Conservation (phyloP, 768 basidiomycete genomes). For the Boletus rex-veris region DNA sequence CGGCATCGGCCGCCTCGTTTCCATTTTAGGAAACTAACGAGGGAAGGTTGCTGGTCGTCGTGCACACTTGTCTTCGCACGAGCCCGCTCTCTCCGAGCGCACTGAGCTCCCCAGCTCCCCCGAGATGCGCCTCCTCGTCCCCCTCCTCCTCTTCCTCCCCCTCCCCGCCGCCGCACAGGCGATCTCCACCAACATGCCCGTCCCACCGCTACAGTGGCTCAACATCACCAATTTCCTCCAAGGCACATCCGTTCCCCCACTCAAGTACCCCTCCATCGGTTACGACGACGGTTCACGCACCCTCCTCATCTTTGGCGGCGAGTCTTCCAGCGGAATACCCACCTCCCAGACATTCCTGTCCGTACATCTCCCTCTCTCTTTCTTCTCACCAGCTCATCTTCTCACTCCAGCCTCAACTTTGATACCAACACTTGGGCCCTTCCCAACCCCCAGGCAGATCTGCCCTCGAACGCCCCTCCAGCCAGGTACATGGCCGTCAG, state of each 20-base stretch:
- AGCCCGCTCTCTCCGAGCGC: conserved; percentile 29
- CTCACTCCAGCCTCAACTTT: conserved; percentile 53
- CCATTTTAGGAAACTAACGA: conserved; percentile 13
- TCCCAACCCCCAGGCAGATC: conserved; percentile 50
- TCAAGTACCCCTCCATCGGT: conserved; percentile 72
- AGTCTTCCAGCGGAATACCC: conserved; percentile 60
- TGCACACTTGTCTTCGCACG: conserved; percentile 14
- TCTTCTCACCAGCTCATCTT: conserved; percentile 2
- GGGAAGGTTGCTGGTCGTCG: conserved; percentile 5
- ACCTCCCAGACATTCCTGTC: conserved; percentile 69
- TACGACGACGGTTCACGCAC: conserved; percentile 46
- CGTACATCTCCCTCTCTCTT: conserved; percentile 20
- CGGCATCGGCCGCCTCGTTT: conserved; percentile 7
- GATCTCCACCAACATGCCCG: conserved; percentile 49
- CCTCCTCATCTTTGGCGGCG: conserved; percentile 72
- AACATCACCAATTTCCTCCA: conserved; percentile 57
- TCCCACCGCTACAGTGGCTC: conserved; percentile 55
- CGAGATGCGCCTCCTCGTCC: conserved; percentile 7
- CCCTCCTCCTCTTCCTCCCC: conserved; percentile 12
- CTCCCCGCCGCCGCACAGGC: conserved; percentile 38
- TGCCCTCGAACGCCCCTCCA: conserved; percentile 47
- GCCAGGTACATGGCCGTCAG: conserved; percentile 61
- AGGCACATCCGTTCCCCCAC: conserved; percentile 54
- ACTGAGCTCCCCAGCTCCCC: conserved; percentile 1
- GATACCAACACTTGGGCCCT: conserved; percentile 56